A percentile compares a stretch with the other conserved stretches of the same genome.
These are phyloP conservation scores for Corchorus capsularis DNA, from an alignment of 345 rosid species.

Conservation along the genomic window DNA sequence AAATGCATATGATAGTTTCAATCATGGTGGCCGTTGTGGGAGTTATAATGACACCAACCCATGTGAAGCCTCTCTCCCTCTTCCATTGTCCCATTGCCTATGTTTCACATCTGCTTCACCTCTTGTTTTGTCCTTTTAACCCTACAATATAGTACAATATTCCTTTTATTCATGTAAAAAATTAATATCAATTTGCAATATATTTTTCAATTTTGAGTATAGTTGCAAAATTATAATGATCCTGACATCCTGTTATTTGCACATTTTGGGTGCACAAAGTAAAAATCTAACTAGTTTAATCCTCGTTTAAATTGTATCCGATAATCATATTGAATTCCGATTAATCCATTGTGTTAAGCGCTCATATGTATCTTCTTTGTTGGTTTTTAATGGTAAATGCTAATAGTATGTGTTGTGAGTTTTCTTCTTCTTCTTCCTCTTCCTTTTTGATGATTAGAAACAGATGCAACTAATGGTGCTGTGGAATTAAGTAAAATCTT, in stretches of 20 bases:
- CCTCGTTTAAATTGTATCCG: too few species aligned
- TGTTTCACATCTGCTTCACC: slow-evolving; percentile 18
- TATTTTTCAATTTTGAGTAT: too few species aligned
- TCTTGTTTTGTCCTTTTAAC: slow-evolving; percentile 17
- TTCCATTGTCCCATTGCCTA: background rate
- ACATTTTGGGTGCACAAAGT: too few species aligned
- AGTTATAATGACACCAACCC: slow-evolving; percentile 30
- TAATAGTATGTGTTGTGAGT: too few species aligned
- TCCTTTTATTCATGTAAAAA: too few species aligned
- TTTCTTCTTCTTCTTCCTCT: background rate
- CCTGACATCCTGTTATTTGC: too few species aligned
- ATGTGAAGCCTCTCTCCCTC: slow-evolving; percentile 31
- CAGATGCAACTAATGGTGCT: background rate
- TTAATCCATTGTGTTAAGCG: background rate
- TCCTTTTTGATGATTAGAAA: background rate
- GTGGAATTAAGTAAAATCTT: slow-evolving; percentile 3
- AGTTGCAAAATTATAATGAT: too few species aligned
- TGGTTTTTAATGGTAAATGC: background rate
- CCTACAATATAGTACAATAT: too few species aligned
- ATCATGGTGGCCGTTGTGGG: slow-evolving; percentile 28
- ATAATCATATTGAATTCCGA: too few species aligned
- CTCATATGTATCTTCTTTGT: background rate
- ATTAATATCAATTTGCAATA: too few species aligned
- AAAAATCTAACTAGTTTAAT: too few species aligned
- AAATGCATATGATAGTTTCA: background rate